A percentile compares a stretch with the other conserved stretches of the same genome.
Conservation (phyloP, 345 rosid species). For the Lumnitzera racemosa region DNA sequence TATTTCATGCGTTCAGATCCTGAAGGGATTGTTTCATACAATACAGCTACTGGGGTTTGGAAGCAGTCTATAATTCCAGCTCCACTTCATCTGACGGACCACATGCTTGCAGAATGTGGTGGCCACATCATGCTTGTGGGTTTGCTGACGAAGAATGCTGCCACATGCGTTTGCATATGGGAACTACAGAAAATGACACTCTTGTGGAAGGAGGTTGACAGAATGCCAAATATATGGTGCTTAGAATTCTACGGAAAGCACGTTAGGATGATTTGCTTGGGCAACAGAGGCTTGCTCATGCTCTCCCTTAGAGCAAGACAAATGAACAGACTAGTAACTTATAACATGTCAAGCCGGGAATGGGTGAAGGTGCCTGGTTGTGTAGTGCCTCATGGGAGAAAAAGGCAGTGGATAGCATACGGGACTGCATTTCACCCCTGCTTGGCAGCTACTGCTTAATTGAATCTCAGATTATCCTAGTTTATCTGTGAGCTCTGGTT, state of each 20-base stretch:
- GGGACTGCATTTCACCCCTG: constrained; percentile 90
- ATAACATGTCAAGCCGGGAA: constrained; percentile 62
- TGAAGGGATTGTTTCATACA: constrained; percentile 78
- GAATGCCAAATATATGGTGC: constrained; percentile 99
- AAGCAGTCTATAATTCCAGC: constrained; percentile 68
- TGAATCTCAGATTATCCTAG: constrained; percentile 8
- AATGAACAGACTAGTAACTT: constrained; percentile 81
- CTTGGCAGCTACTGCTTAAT: constrained; percentile 56
- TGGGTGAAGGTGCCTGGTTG: constrained; percentile 90
- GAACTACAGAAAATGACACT: constrained; percentile 99
- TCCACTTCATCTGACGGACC: constrained; percentile 73
- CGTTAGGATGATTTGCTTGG: constrained; percentile 96
- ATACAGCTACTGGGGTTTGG: constrained; percentile 73
- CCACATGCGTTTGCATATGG: constrained; percentile 97
- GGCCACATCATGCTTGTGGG: constrained; percentile 91
- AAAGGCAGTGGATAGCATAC: constrained; percentile 86
- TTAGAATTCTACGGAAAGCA: constrained; percentile 99
- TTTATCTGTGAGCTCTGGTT: neutral
- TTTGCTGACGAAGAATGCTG: constrained; percentile 85
- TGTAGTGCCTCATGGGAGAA: constrained; percentile 59
- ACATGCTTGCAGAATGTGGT: constrained; percentile 76
- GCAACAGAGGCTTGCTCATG: constrained; percentile 95
- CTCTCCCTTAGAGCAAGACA: constrained; percentile 82
- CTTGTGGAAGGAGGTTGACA: constrained; percentile 99
- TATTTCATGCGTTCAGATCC: constrained; percentile 94